A percentile compares a stretch with the other conserved stretches of the same genome.
These are phyloP conservation scores for Phialemoniopsis sp. DNA, from an alignment of 2,329 filamentous ascomycete genomes.

Conservation along the genomic window DNA sequence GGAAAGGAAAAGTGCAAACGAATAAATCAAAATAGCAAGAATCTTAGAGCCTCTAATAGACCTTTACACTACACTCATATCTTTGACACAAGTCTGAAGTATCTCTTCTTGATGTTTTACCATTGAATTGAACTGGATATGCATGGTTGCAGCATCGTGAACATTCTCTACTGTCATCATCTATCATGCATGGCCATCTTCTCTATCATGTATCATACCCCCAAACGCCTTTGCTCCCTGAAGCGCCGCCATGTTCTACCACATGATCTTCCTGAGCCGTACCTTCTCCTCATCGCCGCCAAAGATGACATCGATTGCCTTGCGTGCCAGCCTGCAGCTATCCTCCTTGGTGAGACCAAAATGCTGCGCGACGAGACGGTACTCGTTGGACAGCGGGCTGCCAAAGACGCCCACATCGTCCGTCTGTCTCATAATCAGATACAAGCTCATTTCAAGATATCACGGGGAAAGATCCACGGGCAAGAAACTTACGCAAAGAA, in stretches of 20 bases:
- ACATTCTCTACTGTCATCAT: not conserved
- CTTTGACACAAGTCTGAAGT: too few relatives aligned
- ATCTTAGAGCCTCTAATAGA: too few relatives aligned
- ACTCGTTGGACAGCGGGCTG: slow-evolving; percentile 73
- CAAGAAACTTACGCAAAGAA: slow-evolving; percentile 58
- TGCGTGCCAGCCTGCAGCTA: slow-evolving; percentile 52
- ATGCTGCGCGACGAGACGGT: slow-evolving; percentile 65
- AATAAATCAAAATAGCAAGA: too few relatives aligned
- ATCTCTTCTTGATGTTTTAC: too few relatives aligned
- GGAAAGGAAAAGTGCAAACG: too few relatives aligned
- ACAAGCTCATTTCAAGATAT: not conserved
- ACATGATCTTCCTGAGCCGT: slow-evolving; percentile 48
- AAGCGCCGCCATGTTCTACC: slow-evolving; percentile 16
- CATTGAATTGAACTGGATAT: too few relatives aligned
- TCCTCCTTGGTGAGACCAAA: slow-evolving; percentile 51
- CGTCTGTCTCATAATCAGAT: slow-evolving; percentile 45
- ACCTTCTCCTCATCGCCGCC: slow-evolving; percentile 57
- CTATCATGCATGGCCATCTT: not conserved
- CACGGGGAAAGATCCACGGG: not conserved
- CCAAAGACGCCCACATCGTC: slow-evolving; percentile 82
- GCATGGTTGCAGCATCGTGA: too few relatives aligned
- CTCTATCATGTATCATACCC: not conserved
- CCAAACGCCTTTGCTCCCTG: too few relatives aligned
- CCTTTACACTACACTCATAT: too few relatives aligned
- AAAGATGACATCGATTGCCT: slow-evolving; percentile 64